Evolutionary conservation across 768 basidiomycete species (phyloP).

Genomic region (Pseudohyphozyma bogoriensis): DNA sequence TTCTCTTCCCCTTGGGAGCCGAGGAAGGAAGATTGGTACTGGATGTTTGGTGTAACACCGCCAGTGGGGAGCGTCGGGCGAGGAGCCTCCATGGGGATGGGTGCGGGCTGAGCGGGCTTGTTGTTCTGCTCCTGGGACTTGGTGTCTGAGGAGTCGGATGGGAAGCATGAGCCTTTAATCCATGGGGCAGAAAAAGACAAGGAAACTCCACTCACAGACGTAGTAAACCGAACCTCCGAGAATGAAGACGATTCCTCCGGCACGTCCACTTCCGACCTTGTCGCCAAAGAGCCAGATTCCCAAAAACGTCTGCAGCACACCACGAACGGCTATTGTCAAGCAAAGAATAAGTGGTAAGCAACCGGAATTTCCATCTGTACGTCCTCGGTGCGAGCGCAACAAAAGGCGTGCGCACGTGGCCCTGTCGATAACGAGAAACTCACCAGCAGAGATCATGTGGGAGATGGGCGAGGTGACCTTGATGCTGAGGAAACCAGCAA

Average conservation of each 20-base stretch:
- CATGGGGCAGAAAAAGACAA: background rate
- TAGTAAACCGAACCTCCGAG: slow-evolving; percentile 73
- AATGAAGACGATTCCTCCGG: slow-evolving; percentile 67
- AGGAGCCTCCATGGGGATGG: background rate
- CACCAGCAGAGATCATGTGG: slow-evolving; percentile 79
- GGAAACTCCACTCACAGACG: slow-evolving; percentile 26
- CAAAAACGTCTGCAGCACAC: slow-evolving; percentile 79
- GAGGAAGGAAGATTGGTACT: too few relatives aligned
- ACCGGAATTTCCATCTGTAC: background rate
- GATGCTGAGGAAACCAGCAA: slow-evolving; percentile 85
- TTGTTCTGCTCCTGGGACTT: slow-evolving; percentile 20
- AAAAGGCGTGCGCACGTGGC: too few relatives aligned
- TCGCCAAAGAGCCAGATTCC: slow-evolving; percentile 74
- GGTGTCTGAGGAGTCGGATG: slow-evolving; percentile 13
- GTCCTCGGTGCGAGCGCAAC: accelerated
- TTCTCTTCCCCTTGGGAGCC: too few relatives aligned
- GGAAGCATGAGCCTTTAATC: too few relatives aligned
- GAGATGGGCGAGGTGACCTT: slow-evolving; percentile 96
- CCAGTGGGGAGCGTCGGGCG: slow-evolving; percentile 12
- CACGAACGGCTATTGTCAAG: slow-evolving; percentile 62
- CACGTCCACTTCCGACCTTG: slow-evolving; percentile 69
- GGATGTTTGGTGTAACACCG: too few relatives aligned
- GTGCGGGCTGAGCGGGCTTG: background rate
- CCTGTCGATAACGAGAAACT: background rate
- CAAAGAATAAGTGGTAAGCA: background rate